These are phyloP conservation scores for Pythium sp. DNA, from an alignment of 352 stramenopile genomes.

Conservation along the genomic window DNA sequence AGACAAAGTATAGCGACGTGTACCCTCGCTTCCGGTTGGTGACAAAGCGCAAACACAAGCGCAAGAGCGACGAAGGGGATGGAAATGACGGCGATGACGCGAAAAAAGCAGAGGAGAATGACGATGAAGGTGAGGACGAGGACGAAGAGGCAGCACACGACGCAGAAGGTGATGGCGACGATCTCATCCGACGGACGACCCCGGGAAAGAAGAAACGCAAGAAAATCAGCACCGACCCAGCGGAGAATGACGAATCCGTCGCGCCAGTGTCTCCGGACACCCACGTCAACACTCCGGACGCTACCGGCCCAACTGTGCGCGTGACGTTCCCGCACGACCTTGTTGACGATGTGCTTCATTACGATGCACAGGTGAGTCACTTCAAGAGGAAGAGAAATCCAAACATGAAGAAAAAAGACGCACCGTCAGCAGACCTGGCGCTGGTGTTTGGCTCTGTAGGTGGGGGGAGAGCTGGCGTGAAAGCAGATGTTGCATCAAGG, in stretches of 20 bases:
- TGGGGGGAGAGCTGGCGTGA: background rate
- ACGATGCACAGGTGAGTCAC: conserved; percentile 42
- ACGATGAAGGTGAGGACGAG: conserved; percentile 56
- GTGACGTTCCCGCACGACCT: conserved; percentile 62
- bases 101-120: conserved; percentile 50
- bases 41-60: conserved; percentile 34
- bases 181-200: conserved; percentile 34
- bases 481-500: background rate
- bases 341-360: conserved; percentile 28
- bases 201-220: conserved; percentile 49
- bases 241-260: conserved; percentile 64
- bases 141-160: conserved; percentile 34
- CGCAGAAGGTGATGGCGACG: conserved; percentile 38
- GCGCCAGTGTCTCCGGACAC: conserved; percentile 60
- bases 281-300: conserved; percentile 64
- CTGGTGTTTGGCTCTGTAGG: conserved; percentile 29
- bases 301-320: conserved; percentile 35
- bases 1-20: conserved; percentile 67
- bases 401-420: conserved; percentile 3
- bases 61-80: conserved; percentile 32
- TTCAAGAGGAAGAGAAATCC: conserved; percentile 56
- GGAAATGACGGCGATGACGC: conserved; percentile 38
- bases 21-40: conserved; percentile 53
- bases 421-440: conserved; percentile 14
- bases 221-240: conserved; percentile 29